A percentile compares a stretch with the other conserved stretches of the same genome.
These are phyloP conservation scores for Anisodus tanguticus DNA, from an alignment of 257 asterid genomes.

Conservation along the genomic window DNA sequence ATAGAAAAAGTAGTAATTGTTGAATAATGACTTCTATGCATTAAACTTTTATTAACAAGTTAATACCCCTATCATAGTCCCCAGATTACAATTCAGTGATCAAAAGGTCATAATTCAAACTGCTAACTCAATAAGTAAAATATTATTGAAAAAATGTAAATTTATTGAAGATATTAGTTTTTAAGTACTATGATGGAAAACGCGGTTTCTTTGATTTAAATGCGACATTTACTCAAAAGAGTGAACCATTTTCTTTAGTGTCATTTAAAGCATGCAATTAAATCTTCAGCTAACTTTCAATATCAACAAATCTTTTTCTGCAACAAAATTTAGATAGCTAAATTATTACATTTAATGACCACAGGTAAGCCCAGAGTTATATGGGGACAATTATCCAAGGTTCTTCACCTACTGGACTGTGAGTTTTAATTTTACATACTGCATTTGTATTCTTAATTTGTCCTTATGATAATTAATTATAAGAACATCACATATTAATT, in stretches of 20 bases:
- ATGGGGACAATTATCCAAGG: constrained; percentile 85
- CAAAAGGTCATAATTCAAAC: no score
- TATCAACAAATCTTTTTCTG: constrained; percentile 20
- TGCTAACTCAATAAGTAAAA: not conserved
- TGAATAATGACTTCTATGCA: not conserved
- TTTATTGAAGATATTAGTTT: not conserved
- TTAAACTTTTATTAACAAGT: not conserved
- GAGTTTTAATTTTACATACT: constrained; percentile 38
- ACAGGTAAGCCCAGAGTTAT: constrained; percentile 93
- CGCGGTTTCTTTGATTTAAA: constrained; percentile 16
- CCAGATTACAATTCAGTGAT: no score
- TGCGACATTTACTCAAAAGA: not conserved
- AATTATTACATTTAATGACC: constrained; percentile 35
- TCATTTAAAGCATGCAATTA: constrained; percentile 42
- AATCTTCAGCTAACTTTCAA: constrained; percentile 50
- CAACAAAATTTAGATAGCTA: not conserved
- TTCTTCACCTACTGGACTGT: constrained; percentile 97
- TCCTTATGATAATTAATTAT: not conserved
- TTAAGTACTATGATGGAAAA: not conserved
- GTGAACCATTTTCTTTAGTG: constrained; percentile 28
- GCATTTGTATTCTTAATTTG: not conserved
- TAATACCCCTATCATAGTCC: not conserved
- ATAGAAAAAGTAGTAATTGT: not conserved
- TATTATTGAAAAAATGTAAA: no score
- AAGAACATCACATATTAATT: not conserved